Base-by-base conservation (phyloP, 164 flowering plant species). In the Kalanchoe fedtschenkoi region DNA sequence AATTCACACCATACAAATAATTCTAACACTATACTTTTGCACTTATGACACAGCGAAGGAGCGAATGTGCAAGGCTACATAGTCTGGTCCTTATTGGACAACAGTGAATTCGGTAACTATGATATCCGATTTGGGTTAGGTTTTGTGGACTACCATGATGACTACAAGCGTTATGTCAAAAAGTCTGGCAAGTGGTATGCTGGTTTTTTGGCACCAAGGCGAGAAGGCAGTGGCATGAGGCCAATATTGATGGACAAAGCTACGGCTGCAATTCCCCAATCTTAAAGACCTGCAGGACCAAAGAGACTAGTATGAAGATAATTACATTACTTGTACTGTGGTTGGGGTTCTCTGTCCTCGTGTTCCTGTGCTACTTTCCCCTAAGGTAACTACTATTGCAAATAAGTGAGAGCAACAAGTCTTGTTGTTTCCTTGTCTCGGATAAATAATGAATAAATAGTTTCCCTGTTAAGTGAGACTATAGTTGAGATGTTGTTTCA, bases 11-110 rank as follows among this genome's bases (percentile, higher is more conserved):
- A 58, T 16, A 9, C 21, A 57, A 19, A 21, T 59, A 10, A 59
- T 4, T 60, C 41, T 22, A 26, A 32, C 26, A 22, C 22, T 17
- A 7, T 19, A 17, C 1, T 17, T 11, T 17, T 58, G 35, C 43
- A 21, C 26, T 21, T 6, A 11, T 60, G 16, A 34, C 24, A 61
- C 69, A 76, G 76, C 19, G 8, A 34, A 6, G 75, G 75, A 5
- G 73, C 67, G 14, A 41, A 71, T 22, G 71, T 66, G 11, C 53
- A 61, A n/a, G 80, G 77, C 8, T 73, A 68, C 22, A 68, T 71
- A 41, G 15, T 17, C 14, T 77, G 75, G 77, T 21, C 69, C 14
- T 13, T 64, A 17, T 37, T 67, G 10, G 76, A 74, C 60, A 64
- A 62, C 38, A 64, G 53, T 58, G 74, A 77, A 39, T 74, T 68